Evolutionary conservation across 2,329 filamentous ascomycete genomes (phyloP), one percentile per base, ranked within the genome.

Genomic region (Aspergillus hortae): DNA sequence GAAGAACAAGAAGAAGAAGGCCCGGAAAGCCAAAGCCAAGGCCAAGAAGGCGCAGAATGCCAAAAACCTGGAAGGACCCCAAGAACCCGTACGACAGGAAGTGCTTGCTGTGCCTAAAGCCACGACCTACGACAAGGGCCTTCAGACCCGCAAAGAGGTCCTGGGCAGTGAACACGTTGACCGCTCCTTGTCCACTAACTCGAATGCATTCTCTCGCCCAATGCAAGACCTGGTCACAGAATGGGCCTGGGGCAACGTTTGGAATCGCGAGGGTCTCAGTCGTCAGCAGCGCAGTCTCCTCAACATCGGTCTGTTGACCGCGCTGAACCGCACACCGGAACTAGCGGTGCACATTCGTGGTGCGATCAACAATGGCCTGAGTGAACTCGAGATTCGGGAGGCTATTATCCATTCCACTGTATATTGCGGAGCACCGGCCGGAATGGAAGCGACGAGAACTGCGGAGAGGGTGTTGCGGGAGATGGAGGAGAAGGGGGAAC

Each of bases 221-320:
- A 80, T 81, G 58, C 84, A 87, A 67, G 80, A 86, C 57, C 74
- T 85, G 35, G 78, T 85, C 1, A 86, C 83, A 0, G 83, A 86
- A 68, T 81, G 76, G 64, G 82, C 80, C 70, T 87, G 84, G 84
- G 84, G 83, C 12, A 77, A 77, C 53, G 78, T 80, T 23, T 88
- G 84, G 84, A 80, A 80, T 3, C 78, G 84, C 6, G 83, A 82
- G 0, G 84, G 84, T 0, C 76, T 87, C 7, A 77, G 80, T 33
- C 77, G 79, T 53, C 84, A 86, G 65, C 79, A 83, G 58, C 77
- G 84, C 44, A 81, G 77, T 48, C 73, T 87, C 49, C 70, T 87
- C 48, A 86, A 86, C 64, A 81, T 87, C 44, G 83, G 79, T 44
- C 86, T 87, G 79, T 72, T 87, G 43, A 81, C 80, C 65, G 82